Conservation (phyloP, 495 filamentous ascomycete genomes). For the Daldinia childiae region DNA sequence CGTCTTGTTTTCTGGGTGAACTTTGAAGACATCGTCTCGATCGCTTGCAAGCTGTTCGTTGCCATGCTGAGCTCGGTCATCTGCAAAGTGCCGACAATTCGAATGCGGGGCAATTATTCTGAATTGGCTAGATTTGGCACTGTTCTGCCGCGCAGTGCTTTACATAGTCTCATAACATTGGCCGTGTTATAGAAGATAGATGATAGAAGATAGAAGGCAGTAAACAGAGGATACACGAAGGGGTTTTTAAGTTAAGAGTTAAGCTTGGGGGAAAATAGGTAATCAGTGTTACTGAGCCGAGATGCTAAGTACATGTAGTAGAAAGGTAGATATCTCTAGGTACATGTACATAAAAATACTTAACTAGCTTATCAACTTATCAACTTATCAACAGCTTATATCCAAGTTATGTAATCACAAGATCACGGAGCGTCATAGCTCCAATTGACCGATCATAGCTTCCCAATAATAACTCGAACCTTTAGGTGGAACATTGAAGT, state of each 20-base stretch:
- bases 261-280: background rate
- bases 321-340: too few relatives aligned
- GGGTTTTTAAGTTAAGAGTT: background rate
- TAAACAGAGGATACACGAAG: background rate
- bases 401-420: background rate
- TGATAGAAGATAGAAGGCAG: background rate
- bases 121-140: conserved; percentile 28
- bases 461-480: conserved; percentile 2
- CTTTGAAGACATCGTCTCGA: conserved; percentile 35
- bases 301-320: background rate
- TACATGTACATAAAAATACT: too few relatives aligned
- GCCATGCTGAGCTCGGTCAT: conserved; percentile 9
- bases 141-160: conserved; percentile 34
- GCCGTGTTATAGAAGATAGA: background rate
- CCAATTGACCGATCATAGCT: background rate
- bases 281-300: background rate
- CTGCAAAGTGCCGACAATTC: conserved; percentile 13
- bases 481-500: background rate
- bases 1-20: conserved; percentile 49
- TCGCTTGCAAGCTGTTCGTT: conserved; percentile 13
- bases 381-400: too few relatives aligned
- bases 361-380: background rate
- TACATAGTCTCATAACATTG: conserved; percentile 48
- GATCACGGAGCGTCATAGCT: conserved; percentile 6
- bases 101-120: conserved; percentile 8